Conservation (phyloP, 805 yeast genomes). For the Zygoascus biomembranicola region DNA sequence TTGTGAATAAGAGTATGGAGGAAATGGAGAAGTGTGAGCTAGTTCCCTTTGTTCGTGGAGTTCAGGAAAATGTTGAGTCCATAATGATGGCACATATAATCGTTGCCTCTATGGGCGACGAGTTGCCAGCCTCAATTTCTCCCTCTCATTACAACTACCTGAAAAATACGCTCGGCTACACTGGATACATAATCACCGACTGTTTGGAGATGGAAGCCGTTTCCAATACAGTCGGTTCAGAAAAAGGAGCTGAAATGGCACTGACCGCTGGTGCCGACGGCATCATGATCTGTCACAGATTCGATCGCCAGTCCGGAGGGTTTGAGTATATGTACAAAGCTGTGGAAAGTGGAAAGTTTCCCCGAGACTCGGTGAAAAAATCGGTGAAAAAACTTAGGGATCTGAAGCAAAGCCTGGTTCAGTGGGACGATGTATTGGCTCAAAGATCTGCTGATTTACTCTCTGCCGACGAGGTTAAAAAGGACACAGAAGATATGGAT, state of each 20-base stretch:
- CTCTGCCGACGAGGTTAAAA: slow-evolving; percentile 3
- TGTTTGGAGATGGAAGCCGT: slow-evolving; percentile 54
- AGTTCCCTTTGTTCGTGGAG: slow-evolving; percentile 42
- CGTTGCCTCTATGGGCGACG: slow-evolving; percentile 40
- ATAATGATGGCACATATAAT: slow-evolving; percentile 49
- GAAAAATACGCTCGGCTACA: slow-evolving; percentile 39
- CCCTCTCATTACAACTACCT: slow-evolving; percentile 43
- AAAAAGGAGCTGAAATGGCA: slow-evolving; percentile 53
- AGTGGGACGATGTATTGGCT: slow-evolving; percentile 36
- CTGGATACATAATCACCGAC: slow-evolving; percentile 49
- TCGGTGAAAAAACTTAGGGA: slow-evolving; percentile 35
- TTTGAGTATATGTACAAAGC: slow-evolving; percentile 31
- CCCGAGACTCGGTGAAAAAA: slow-evolving; percentile 27
- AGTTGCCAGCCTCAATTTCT: slow-evolving; percentile 49
- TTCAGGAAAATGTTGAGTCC: slow-evolving; percentile 41
- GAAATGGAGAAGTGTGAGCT: slow-evolving; percentile 41
- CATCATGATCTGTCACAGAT: slow-evolving; percentile 50
- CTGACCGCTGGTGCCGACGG: slow-evolving; percentile 52
- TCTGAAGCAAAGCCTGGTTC: slow-evolving; percentile 34
- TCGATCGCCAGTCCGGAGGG: slow-evolving; percentile 45
- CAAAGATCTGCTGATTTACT: slow-evolving; percentile 35
- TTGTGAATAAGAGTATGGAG: slow-evolving; percentile 43
- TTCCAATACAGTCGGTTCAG: slow-evolving; percentile 46
- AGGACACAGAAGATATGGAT: neutral
- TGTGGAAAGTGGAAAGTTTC: slow-evolving; percentile 25